Conservation (phyloP, 495 filamentous ascomycete genomes). For the Xylaria telfairii region DNA sequence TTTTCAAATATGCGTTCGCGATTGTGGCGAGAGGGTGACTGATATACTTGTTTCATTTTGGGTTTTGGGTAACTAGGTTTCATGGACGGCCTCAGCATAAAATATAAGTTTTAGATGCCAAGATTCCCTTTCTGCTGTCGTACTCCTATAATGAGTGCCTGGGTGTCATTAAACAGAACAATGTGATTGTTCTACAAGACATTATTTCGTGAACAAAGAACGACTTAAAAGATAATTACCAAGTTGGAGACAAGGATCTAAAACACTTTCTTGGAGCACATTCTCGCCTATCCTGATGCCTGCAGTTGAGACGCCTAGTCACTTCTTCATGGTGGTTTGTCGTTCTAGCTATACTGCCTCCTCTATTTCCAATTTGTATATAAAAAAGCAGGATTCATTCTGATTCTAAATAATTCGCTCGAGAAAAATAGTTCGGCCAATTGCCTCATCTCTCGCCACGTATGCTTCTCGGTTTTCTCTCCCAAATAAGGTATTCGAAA, state of each 20-base stretch:
- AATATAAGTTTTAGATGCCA: not conserved
- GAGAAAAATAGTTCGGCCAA: not conserved
- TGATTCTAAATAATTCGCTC: not conserved
- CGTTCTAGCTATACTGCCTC: not conserved
- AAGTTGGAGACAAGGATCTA: not conserved
- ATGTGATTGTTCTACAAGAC: not conserved
- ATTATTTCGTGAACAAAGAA: not conserved
- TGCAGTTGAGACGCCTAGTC: not conserved
- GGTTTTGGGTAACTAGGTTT: not conserved
- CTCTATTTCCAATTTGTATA: not conserved
- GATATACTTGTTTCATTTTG: not conserved
- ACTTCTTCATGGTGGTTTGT: not conserved
- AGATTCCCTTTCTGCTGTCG: not conserved
- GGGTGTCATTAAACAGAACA: not conserved
- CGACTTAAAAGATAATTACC: not conserved
- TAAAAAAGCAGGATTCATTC: not conserved
- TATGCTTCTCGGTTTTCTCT: not conserved
- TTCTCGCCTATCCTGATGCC: not conserved
- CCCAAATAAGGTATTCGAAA: not conserved
- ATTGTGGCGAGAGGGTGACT: not conserved
- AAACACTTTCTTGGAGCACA: not conserved
- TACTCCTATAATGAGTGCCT: not conserved
- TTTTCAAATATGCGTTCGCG: not conserved
- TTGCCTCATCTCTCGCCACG: not conserved
- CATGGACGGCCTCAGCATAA: not conserved